Evolutionary conservation across 2,329 filamentous ascomycete species (phyloP).

Genomic region (Pseudocercospora vitis): DNA sequence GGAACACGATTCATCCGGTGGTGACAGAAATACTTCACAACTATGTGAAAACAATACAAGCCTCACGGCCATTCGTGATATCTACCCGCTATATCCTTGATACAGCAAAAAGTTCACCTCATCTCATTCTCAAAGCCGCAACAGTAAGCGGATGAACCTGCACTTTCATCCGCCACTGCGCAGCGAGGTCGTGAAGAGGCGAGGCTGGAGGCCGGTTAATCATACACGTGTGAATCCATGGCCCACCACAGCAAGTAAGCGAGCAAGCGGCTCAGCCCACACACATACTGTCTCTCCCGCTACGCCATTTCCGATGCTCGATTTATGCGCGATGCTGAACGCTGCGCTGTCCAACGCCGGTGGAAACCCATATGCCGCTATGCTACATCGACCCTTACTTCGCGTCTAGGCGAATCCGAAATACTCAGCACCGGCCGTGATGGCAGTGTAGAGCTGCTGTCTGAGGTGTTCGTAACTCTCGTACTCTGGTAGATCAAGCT

Average conservation of each 20-base stretch:
- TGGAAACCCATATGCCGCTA: conserved; percentile 12
- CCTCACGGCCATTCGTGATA: neutral
- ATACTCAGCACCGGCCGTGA: conserved; percentile 95
- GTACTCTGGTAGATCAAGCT: conserved; percentile 97
- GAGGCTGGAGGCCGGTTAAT: neutral
- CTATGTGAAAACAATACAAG: neutral
- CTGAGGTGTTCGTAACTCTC: conserved; percentile 91
- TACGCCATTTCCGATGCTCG: conserved; percentile 1
- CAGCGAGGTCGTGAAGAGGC: neutral
- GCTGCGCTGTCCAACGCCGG: conserved; percentile 9
- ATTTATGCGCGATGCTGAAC: conserved; percentile 5
- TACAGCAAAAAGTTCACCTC: neutral
- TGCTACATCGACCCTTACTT: conserved; percentile 11
- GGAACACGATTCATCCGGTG: no score
- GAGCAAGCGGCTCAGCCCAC: neutral
- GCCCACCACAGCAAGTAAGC: no score
- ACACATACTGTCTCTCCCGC: neutral
- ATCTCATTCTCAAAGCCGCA: neutral
- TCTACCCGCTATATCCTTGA: neutral
- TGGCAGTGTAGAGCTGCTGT: conserved; percentile 86
- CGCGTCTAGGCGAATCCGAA: conserved; percentile 83
- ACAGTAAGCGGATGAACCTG: neutral
- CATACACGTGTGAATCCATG: neutral
- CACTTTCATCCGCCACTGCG: neutral
- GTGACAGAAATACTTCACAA: neutral